A percentile compares a stretch with the other conserved stretches of the same genome.
Evolutionary conservation across 805 yeast species (phyloP).

Genomic region (Candida parachauliodes): DNA sequence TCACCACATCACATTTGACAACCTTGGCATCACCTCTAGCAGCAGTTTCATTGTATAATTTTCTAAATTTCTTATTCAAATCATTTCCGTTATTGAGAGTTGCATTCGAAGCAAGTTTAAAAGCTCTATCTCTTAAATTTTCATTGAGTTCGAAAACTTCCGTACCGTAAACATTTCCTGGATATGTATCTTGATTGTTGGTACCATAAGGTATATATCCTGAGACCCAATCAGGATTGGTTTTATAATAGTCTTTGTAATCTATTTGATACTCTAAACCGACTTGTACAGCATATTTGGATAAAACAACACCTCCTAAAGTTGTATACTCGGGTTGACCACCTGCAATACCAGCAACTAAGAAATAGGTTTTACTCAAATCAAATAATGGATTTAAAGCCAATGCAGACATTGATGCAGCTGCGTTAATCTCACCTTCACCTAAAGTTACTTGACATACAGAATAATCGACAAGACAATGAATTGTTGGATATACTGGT

Average conservation of each 20-base stretch:
- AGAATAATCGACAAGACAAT: conserved; percentile 47
- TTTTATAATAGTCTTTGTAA: conserved; percentile 37
- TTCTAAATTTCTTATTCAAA: conserved; percentile 44
- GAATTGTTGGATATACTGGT: conserved; percentile 53
- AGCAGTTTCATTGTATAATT: conserved; percentile 45
- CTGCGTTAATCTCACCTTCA: conserved; percentile 68
- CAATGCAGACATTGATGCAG: conserved; percentile 53
- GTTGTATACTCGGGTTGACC: conserved; percentile 55
- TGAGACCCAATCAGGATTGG: conserved; percentile 49
- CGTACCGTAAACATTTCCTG: conserved; percentile 56
- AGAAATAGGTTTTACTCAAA: conserved; percentile 55
- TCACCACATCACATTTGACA: conserved; percentile 54
- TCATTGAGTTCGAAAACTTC: conserved; percentile 64
- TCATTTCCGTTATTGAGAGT: conserved; percentile 44
- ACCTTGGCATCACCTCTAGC: conserved; percentile 48
- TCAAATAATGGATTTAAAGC: conserved; percentile 53
- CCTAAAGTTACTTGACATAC: conserved; percentile 66
- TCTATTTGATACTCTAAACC: conserved; percentile 58
- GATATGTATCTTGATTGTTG: conserved; percentile 46
- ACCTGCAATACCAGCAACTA: conserved; percentile 66
- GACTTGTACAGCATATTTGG: conserved; percentile 60
- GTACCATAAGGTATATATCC: conserved; percentile 60
- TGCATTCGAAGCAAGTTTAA: conserved; percentile 46
- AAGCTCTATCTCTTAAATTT: conserved; percentile 55
- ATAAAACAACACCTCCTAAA: conserved; percentile 57